Evolutionary conservation across 352 stramenopile species (phyloP).

Genomic region (Phytophthora fragariaefolia): DNA sequence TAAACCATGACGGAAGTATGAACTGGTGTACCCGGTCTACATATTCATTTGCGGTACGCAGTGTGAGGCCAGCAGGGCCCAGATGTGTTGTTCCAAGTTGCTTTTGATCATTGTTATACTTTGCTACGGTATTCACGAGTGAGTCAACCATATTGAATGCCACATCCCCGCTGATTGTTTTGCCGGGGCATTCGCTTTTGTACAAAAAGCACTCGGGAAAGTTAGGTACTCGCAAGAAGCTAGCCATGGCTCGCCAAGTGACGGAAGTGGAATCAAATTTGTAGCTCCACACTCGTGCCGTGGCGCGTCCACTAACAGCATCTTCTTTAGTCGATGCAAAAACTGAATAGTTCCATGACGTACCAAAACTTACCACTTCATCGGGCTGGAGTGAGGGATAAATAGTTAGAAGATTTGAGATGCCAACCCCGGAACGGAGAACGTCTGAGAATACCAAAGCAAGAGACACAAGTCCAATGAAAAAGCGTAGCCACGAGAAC

Average conservation of each 20-base stretch:
- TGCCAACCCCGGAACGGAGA: slow-evolving; percentile 36
- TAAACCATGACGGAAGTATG: slow-evolving; percentile 42
- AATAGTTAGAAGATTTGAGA: slow-evolving; percentile 16
- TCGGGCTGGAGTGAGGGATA: slow-evolving; percentile 43
- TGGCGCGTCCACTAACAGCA: slow-evolving; percentile 9
- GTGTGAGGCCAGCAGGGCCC: slow-evolving; percentile 3
- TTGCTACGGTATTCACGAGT: slow-evolving; percentile 29
- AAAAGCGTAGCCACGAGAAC: slow-evolving; percentile 37
- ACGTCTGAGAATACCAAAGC: slow-evolving; percentile 43
- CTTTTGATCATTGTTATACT: neutral
- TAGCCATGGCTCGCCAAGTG: slow-evolving; percentile 35
- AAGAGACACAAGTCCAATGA: slow-evolving; percentile 34
- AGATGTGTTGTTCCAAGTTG: neutral
- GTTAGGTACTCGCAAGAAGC: slow-evolving; percentile 12
- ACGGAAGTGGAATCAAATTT: slow-evolving; percentile 51
- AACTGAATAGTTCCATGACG: slow-evolving; percentile 44
- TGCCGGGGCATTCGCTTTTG: slow-evolving; percentile 7
- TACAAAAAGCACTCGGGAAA: slow-evolving; percentile 49
- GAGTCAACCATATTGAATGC: slow-evolving; percentile 47
- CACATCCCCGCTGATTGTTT: slow-evolving; percentile 19
- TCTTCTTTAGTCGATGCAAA: slow-evolving; percentile 28
- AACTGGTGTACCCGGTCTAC: slow-evolving; percentile 56
- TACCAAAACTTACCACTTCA: slow-evolving; percentile 37
- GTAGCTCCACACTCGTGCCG: slow-evolving; percentile 40
- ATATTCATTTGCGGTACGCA: slow-evolving; percentile 38